These are phyloP conservation scores for Chaetoceros tenuissimus DNA, from an alignment of 108 stramenopile species.

Conservation along the genomic window DNA sequence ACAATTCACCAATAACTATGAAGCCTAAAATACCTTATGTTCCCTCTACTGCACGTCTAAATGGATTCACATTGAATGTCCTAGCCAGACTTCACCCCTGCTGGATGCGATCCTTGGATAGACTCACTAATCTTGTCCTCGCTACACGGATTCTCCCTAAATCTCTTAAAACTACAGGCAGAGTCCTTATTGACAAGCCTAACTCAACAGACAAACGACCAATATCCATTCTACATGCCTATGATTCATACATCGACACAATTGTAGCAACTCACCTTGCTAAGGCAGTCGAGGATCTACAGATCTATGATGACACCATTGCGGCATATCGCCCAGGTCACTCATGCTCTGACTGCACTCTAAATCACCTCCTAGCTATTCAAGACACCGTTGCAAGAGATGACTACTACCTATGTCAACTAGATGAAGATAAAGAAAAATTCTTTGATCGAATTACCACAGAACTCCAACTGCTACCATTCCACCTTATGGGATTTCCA, in stretches of 20 bases:
- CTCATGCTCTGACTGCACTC: not conserved
- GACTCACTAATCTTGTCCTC: not conserved
- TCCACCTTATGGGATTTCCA: not conserved
- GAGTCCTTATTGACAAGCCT: not conserved
- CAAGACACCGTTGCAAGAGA: not conserved
- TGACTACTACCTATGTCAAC: not conserved
- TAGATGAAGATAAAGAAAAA: conserved; percentile 6
- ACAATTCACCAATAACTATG: not conserved
- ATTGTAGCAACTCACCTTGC: not conserved
- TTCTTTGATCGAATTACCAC: conserved; percentile 2
- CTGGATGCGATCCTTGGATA: not conserved
- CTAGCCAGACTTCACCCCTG: not conserved
- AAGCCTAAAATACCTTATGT: not conserved
- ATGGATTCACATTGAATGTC: not conserved
- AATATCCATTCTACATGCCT: not conserved
- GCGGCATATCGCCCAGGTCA: not conserved
- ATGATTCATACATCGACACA: not conserved
- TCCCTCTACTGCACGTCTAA: not conserved
- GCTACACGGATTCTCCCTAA: not conserved
- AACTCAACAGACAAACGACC: not conserved
- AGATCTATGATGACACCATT: not conserved
- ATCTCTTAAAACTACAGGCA: not conserved
- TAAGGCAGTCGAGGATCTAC: not conserved
- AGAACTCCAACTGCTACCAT: not conserved
- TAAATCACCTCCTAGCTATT: not conserved